Percentiles rank a stretch among this genome's conserved stretches.
Conservation (phyloP, 768 basidiomycete genomes). For the Russula lepida region DNA sequence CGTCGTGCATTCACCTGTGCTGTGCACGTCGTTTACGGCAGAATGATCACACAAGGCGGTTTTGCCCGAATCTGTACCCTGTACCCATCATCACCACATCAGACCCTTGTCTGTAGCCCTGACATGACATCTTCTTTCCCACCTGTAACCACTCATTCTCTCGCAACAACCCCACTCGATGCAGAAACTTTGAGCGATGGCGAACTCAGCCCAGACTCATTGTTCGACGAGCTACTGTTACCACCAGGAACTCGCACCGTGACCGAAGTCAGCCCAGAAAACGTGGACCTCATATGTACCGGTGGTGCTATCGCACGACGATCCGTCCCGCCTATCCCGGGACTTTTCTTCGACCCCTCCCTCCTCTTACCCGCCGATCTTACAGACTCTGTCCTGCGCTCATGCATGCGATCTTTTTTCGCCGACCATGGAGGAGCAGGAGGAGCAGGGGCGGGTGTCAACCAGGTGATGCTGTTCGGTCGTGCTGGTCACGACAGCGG, state of each 20-base stretch:
- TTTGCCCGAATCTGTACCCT: neutral
- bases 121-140: neutral
- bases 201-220: conserved; percentile 33
- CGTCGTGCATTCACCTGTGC: no score
- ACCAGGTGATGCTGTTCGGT: conserved; percentile 87
- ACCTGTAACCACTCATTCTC: neutral
- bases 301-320: conserved; percentile 26
- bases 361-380: conserved; percentile 43
- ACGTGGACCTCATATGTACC: conserved; percentile 1
- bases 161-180: neutral
- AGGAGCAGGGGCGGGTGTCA: conserved; percentile 28
- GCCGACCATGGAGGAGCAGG: conserved; percentile 1
- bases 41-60: neutral
- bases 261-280: neutral
- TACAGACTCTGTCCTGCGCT: conserved; percentile 39
- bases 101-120: conserved; percentile 1
- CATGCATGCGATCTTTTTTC: conserved; percentile 55
- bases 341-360: conserved; percentile 52
- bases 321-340: conserved; percentile 49
- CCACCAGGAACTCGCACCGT: neutral
- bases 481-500: conserved; percentile 28
- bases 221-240: conserved; percentile 39
- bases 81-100: neutral
- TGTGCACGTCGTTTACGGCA: conserved; percentile 1
- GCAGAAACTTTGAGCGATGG: conserved; percentile 1